phyloP scores from a whole-genome alignment of 352 stramenopile genomes.

The Pythium scleroteichum region DNA sequence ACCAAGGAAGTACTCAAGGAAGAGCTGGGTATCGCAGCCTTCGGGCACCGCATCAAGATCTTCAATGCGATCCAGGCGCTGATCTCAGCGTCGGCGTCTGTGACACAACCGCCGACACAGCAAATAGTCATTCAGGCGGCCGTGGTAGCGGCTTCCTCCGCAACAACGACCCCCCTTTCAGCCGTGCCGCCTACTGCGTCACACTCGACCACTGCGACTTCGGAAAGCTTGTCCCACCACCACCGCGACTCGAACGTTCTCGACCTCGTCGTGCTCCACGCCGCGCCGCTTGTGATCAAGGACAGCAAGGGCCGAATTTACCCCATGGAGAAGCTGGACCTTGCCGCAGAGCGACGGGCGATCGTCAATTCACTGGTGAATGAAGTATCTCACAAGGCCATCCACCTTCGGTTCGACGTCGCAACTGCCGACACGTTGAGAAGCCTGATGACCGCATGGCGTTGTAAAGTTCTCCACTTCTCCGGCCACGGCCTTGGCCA shows the following conservation, averaged over 20 bases:
- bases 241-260: constrained; percentile 49
- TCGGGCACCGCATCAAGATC: constrained; percentile 63
- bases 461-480: constrained; percentile 78
- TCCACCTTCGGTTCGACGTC: constrained; percentile 79
- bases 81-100: not conserved
- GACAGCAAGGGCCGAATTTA: constrained; percentile 70
- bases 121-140: not conserved
- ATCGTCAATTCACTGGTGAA: constrained; percentile 72
- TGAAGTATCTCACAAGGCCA: constrained; percentile 71
- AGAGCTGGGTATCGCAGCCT: constrained; percentile 60
- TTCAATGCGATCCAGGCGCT: constrained; percentile 57
- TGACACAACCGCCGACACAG: not conserved
- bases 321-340: constrained; percentile 83
- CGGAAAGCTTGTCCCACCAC: not conserved
- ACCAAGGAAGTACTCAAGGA: constrained; percentile 64
- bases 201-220: not conserved
- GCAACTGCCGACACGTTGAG: constrained; percentile 74
- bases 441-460: constrained; percentile 76
- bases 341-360: constrained; percentile 68
- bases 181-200: not conserved
- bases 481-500: constrained; percentile 74
- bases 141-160: constrained; percentile 3
- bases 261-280: constrained; percentile 80
- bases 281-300: constrained; percentile 79
- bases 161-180: constrained; percentile 6